Base-by-base conservation (phyloP, 495 filamentous ascomycete genomes). In the Copromyces sp. region DNA sequence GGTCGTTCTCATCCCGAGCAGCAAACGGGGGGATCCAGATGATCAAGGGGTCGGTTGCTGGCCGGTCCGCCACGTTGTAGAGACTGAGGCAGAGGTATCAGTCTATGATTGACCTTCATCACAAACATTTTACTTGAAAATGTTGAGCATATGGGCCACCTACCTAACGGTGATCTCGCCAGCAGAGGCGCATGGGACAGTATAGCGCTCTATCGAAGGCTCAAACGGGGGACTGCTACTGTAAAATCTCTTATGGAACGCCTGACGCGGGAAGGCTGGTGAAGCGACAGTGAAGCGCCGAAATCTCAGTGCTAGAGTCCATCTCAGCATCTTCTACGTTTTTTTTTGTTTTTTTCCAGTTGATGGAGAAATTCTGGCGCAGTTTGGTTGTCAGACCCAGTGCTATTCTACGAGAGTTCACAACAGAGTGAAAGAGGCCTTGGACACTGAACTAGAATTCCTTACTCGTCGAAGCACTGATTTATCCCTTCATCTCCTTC, bases 1-100 rank as follows among this genome's bases (percentile, higher is more conserved):
- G 75, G 9, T 73, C 69, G 8, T 20, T 11, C n/a, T 17, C 44
- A 39, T 14, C 68, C 37, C 20, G 39, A 17, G 29, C 42, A 38
- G 79, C 75, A 39, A 78, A 81, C 0, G 82, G 80, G 9, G 82
- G 82, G 16, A 83, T 73, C 72, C 81, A 83, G 11, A 83, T 59
- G 17, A 83, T 71, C 68, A 83, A 72, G 45, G 79, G 80, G 35
- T 69, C 73, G 17, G 74, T 65, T 16, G 78, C 68, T 8, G 74
- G 72, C 38, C 77, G 73, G 20, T 77, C 74, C 44, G 74, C 45
- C 39, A 80, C 70, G 73, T 83, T 83, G 41, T 83, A 77, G 29
- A 83, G 74, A 70, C 81, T 83, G 68, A 4, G 6, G 12, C 12
- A 35, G 1, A 8, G 29, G 12, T 7, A 65, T 65, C 53, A 65